Evolutionary conservation across 2,329 filamentous ascomycete species (phyloP).

Genomic region (Aspergillus alliaceus): DNA sequence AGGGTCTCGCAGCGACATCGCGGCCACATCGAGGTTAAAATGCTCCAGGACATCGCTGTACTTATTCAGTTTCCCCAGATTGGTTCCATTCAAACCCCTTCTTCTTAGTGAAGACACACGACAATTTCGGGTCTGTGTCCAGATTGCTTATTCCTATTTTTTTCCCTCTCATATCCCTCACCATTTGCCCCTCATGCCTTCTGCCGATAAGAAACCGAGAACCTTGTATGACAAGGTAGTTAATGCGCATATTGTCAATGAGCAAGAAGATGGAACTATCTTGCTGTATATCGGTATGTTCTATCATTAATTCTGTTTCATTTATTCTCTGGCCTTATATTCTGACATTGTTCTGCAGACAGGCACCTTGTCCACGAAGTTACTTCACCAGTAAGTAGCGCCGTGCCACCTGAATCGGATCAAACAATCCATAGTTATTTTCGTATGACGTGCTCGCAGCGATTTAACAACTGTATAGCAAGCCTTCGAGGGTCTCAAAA

Average conservation of each 20-base stretch:
- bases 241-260: constrained; percentile 88
- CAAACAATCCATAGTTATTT: background rate
- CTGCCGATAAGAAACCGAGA: constrained; percentile 67
- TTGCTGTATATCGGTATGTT: constrained; percentile 84
- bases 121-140: constrained; percentile 8
- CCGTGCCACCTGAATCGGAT: background rate
- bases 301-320: constrained; percentile 6
- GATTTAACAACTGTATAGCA: constrained; percentile 56
- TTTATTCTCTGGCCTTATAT: constrained; percentile 5
- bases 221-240: constrained; percentile 99
- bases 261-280: constrained; percentile 90
- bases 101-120: background rate
- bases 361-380: constrained; percentile 98
- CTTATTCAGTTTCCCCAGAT: constrained; percentile 5
- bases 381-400: constrained; percentile 78
- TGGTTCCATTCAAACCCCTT: constrained; percentile 3
- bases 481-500: constrained; percentile 94
- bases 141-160: constrained; percentile 1
- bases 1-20: constrained; percentile 35
- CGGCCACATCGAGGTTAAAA: constrained; percentile 26
- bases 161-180: background rate
- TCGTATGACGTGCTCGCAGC: background rate
- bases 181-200: constrained; percentile 66
- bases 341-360: constrained; percentile 55
- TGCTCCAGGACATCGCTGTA: constrained; percentile 17